These are phyloP conservation scores for Neurospora sp. DNA, from an alignment of 495 filamentous ascomycete species.

Conservation along the genomic window DNA sequence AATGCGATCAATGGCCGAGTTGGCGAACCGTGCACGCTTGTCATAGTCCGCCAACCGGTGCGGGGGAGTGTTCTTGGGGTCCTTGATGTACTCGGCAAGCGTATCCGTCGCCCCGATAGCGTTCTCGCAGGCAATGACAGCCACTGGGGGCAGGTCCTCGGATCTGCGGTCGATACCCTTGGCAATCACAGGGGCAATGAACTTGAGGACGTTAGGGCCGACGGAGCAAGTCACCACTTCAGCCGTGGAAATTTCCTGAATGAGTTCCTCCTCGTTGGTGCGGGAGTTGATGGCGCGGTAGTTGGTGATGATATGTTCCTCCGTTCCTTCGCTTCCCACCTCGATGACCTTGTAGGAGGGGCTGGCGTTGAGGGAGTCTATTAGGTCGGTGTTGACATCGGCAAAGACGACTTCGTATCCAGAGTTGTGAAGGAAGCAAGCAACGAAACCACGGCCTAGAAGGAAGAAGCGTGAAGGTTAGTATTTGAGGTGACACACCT, in stretches of 20 bases:
- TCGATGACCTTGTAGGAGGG: constrained; percentile 84
- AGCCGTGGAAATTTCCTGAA: constrained; percentile 76
- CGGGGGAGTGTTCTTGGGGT: constrained; percentile 50
- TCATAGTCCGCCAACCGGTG: constrained; percentile 49
- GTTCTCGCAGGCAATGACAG: constrained; percentile 97
- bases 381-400: constrained; percentile 77
- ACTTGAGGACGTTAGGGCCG: constrained; percentile 89
- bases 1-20: constrained; percentile 96
- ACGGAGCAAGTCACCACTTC: constrained; percentile 93
- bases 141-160: constrained; percentile 57
- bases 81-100: constrained; percentile 69
- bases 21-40: constrained; percentile 72
- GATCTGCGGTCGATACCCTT: constrained; percentile 73
- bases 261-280: constrained; percentile 64
- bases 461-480: constrained; percentile 9
- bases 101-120: constrained; percentile 85
- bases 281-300: constrained; percentile 94
- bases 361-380: constrained; percentile 61
- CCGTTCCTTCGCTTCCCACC: constrained; percentile 77
- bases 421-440: constrained; percentile 66
- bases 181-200: constrained; percentile 87
- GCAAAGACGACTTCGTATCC: constrained; percentile 92
- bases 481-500: background rate
- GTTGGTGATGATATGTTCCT: constrained; percentile 74
- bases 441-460: constrained; percentile 45